phyloP scores from a whole-genome alignment of 345 rosid genomes.

The Eucalyptus microcorys region DNA sequence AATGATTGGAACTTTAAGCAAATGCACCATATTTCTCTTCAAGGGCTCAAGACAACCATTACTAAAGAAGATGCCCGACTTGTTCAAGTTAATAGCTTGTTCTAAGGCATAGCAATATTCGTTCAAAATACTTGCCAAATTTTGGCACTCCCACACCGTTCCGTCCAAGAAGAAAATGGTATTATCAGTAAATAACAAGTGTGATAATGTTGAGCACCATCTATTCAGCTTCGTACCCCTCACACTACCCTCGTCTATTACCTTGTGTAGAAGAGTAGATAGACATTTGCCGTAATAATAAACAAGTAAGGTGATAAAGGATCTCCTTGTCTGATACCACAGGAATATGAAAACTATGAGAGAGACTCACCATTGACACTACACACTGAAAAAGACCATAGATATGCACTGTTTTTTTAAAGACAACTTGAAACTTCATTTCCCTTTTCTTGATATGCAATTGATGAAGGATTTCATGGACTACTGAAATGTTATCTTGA shows the following conservation, averaged over 20 bases:
- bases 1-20: rapidly evolving
- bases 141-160: background rate
- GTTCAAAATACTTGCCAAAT: no score
- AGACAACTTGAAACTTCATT: background rate
- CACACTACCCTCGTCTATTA: background rate
- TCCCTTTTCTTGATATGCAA: rapidly evolving
- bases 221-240: background rate
- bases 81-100: background rate
- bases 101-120: background rate
- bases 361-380: background rate
- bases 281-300: background rate
- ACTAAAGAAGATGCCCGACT: no score
- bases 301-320: background rate
- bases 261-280: background rate
- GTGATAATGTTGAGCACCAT: background rate
- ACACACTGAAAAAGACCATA: background rate
- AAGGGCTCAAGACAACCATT: no score
- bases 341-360: background rate
- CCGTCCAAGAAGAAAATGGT: background rate
- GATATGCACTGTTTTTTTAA: background rate
- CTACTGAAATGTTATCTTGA: background rate
- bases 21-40: no score
- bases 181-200: no score
- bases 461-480: background rate
- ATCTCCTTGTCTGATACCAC: background rate